Conservation (phyloP, 257 asterid genomes). For the Ocimum tenuiflorum region DNA sequence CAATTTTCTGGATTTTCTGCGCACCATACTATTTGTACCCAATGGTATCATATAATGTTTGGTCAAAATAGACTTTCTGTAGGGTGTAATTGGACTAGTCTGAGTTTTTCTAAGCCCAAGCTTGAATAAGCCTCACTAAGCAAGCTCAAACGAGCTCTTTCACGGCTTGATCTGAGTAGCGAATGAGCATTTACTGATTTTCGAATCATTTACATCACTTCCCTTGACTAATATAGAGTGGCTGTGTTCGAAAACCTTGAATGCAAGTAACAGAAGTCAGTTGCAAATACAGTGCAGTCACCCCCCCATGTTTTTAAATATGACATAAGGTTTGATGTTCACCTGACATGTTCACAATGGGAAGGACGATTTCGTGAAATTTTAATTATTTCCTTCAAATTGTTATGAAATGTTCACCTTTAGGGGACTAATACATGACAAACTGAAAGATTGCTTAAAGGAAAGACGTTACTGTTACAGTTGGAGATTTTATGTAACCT, state of each 20-base stretch:
- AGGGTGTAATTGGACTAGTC: background rate
- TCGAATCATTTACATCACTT: background rate
- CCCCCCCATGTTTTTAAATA: background rate
- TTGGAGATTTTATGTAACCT: background rate
- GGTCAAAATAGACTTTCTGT: background rate
- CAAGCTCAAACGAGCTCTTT: background rate
- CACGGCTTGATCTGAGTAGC: background rate
- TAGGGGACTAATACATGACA: background rate
- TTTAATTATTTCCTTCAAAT: conserved; percentile 1
- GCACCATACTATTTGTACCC: background rate
- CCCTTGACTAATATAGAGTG: no score
- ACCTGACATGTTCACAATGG: background rate
- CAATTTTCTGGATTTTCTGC: background rate
- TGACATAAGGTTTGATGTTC: background rate
- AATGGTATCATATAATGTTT: background rate
- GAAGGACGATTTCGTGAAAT: background rate
- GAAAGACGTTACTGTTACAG: background rate
- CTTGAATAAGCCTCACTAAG: background rate
- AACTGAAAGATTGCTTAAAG: background rate
- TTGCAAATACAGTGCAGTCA: background rate
- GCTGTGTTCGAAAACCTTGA: background rate
- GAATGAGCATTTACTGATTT: background rate
- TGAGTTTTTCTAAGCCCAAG: no score
- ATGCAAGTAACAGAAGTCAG: background rate
- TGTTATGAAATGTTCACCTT: background rate